Percentiles rank a stretch among this genome's conserved stretches.
These are phyloP conservation scores for Puccinia coronata DNA, from an alignment of 1,284 basidiomycete species.

Conservation along the genomic window DNA sequence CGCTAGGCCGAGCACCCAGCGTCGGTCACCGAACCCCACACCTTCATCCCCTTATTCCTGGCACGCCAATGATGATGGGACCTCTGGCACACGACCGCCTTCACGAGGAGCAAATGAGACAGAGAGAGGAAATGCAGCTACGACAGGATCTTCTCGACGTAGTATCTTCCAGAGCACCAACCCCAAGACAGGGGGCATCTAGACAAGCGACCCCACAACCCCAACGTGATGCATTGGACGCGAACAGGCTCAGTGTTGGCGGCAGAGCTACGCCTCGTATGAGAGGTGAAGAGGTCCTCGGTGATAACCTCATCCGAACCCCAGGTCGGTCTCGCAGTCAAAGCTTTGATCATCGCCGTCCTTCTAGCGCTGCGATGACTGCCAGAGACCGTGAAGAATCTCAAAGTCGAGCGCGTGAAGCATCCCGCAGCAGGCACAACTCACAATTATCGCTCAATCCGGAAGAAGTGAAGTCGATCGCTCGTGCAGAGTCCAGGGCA, in stretches of 20 bases:
- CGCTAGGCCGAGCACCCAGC: background rate
- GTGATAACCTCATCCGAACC: slow-evolving; percentile 29
- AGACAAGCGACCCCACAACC: slow-evolving; percentile 29
- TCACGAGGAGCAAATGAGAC: slow-evolving; percentile 30
- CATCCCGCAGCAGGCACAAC: slow-evolving; percentile 23
- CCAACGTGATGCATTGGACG: slow-evolving; percentile 7
- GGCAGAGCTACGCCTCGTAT: slow-evolving; percentile 10
- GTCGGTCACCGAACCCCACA: slow-evolving; percentile 23
- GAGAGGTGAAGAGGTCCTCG: slow-evolving; percentile 20
- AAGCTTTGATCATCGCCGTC: slow-evolving; percentile 16
- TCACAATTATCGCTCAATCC: slow-evolving; percentile 7
- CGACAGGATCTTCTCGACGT: slow-evolving; percentile 17
- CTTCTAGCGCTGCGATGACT: slow-evolving; percentile 8
- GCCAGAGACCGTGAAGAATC: slow-evolving; percentile 1
- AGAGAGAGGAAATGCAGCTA: slow-evolving; percentile 7
- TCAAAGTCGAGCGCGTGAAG: slow-evolving; percentile 12
- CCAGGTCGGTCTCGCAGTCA: slow-evolving; percentile 31
- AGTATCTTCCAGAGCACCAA: background rate
- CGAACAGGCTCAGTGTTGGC: slow-evolving; percentile 10
- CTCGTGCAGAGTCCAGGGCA: slow-evolving; percentile 31
- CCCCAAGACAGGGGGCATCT: slow-evolving; percentile 1
- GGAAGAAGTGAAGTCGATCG: slow-evolving; percentile 19
- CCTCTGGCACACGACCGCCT: slow-evolving; percentile 16
- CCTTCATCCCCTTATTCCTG: background rate
- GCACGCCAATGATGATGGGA: slow-evolving; percentile 2